Percentiles rank a stretch among this genome's conserved stretches.
Conservation (phyloP, 1,139 yeast species). For the Kodamaea anthophila region DNA sequence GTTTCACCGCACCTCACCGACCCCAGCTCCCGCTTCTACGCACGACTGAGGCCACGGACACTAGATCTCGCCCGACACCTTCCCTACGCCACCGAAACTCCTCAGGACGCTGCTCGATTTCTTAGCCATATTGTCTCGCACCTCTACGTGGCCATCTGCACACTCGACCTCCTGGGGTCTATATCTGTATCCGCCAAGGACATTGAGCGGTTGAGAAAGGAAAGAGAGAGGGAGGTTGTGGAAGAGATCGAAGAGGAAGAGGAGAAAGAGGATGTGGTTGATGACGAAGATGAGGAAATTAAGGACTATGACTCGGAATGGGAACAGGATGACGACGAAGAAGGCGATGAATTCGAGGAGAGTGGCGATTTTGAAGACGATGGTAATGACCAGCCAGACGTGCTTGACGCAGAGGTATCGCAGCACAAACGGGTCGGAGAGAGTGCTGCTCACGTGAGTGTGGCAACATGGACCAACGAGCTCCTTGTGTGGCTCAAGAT, state of each 20-base stretch:
- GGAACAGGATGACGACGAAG: constrained; percentile 8
- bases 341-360: constrained; percentile 27
- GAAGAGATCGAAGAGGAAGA: constrained; percentile 19
- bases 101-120: constrained; percentile 66
- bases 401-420: constrained; percentile 35
- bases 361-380: constrained; percentile 36
- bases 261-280: constrained; percentile 17
- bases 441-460: constrained; percentile 69
- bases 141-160: constrained; percentile 69
- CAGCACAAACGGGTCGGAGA: constrained; percentile 58
- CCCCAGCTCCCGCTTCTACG: constrained; percentile 49
- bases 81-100: constrained; percentile 73
- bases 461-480: constrained; percentile 87
- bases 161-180: constrained; percentile 71
- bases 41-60: constrained; percentile 47
- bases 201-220: constrained; percentile 34
- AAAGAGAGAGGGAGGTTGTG: constrained; percentile 7
- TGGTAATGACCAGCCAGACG: constrained; percentile 30
- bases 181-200: constrained; percentile 64
- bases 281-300: constrained; percentile 17
- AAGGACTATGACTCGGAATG: constrained; percentile 14
- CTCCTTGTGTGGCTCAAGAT: constrained; percentile 71
- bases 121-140: constrained; percentile 74
- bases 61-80: constrained; percentile 55
- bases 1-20: constrained; percentile 38